Conservation (phyloP, 768 basidiomycete genomes). For the Serpula lacrymans region DNA sequence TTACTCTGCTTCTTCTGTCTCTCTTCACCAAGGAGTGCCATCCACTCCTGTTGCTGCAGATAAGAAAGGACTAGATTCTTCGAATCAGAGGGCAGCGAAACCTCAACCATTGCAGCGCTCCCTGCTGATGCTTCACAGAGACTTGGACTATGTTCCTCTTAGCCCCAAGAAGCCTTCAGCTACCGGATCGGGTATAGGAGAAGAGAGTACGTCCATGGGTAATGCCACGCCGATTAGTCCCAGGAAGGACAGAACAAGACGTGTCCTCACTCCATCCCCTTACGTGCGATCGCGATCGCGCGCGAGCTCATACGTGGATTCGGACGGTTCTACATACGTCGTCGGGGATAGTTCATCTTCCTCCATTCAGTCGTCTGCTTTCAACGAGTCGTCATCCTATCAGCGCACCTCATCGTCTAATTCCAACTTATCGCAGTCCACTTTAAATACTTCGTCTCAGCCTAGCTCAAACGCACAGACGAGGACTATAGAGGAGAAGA, state of each 20-base stretch:
- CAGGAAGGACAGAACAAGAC: no score
- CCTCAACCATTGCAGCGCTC: constrained; percentile 42
- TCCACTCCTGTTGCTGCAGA: constrained; percentile 13
- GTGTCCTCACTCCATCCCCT: no score
- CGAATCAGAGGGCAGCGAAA: constrained; percentile 16
- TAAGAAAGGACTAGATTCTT: no score
- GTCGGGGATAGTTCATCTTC: no score
- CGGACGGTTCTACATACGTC: no score
- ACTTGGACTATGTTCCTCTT: constrained; percentile 69
- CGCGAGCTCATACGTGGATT: no score
- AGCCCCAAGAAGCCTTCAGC: constrained; percentile 58
- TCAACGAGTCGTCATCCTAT: not conserved
- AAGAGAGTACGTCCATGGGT: constrained; percentile 14
- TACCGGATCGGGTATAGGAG: constrained; percentile 27
- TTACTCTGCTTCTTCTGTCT: constrained; percentile 16
- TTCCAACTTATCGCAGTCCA: not conserved
- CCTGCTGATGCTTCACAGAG: constrained; percentile 64
- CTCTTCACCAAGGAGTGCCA: constrained; percentile 21
- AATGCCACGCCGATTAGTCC: constrained; percentile 10
- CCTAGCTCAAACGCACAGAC: constrained; percentile 21
- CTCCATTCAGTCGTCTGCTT: no score
- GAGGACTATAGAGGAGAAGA: constrained; percentile 79
- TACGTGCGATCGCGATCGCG: not conserved
- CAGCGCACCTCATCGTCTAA: not conserved
- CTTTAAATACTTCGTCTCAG: constrained; percentile 1